Percentiles rank a stretch among this genome's conserved stretches.
Evolutionary conservation across 192 early-diverging fungal genomes (phyloP).

Genomic region (Pilobolus umbonatus): DNA sequence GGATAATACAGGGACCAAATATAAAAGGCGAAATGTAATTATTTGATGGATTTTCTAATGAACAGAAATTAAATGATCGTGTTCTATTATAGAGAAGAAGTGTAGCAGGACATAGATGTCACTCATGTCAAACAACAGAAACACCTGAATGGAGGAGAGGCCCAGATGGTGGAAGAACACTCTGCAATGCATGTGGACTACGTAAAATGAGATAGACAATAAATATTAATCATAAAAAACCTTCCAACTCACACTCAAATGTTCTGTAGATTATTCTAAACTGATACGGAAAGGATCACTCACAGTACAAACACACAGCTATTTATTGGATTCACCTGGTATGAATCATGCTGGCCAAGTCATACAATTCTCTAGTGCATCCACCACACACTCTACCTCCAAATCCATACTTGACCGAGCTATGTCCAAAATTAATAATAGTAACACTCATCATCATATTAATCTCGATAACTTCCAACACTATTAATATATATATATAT

Average conservation of each 20-base stretch:
- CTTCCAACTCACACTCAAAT: neutral
- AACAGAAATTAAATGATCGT: no score
- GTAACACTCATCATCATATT: no score
- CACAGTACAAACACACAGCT: slow-evolving; percentile 6
- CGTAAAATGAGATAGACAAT: slow-evolving; percentile 36
- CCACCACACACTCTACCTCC: no score
- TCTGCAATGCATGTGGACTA: slow-evolving; percentile 93
- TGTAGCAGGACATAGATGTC: slow-evolving; percentile 40
- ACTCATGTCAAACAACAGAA: slow-evolving; percentile 79
- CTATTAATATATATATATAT: no score
- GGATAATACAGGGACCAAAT: neutral
- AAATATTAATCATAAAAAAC: neutral
- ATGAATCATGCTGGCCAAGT: no score
- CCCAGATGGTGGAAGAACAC: slow-evolving; percentile 81
- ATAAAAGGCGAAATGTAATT: slow-evolving; percentile 16
- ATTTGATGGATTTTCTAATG: neutral
- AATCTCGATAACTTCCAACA: no score
- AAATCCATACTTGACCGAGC: no score
- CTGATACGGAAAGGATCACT: slow-evolving; percentile 7
- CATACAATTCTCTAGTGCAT: no score
- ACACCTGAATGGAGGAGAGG: slow-evolving; percentile 95
- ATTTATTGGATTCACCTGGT: no score
- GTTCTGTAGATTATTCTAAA: slow-evolving; percentile 8
- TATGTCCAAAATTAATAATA: no score
- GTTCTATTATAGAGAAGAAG: slow-evolving; percentile 7